A percentile compares a stretch with the other conserved stretches of the same genome.
Conservation (phyloP, 163 green algal species). For the Scenedesmus sp. region DNA sequence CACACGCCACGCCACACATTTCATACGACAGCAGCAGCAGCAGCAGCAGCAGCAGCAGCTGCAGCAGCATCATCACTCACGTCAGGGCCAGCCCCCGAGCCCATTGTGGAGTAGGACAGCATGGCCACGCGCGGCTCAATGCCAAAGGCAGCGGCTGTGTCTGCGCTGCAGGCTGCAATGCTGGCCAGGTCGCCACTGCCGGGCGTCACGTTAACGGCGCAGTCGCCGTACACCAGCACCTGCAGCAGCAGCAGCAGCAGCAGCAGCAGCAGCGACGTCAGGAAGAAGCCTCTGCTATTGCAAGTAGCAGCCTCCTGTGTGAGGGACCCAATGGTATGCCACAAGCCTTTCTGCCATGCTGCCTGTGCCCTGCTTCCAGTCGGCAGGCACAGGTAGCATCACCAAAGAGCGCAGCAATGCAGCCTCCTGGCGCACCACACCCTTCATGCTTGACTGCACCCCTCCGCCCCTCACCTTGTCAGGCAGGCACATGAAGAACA, state of each 20-base stretch:
- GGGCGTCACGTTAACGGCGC: slow-evolving; percentile 90
- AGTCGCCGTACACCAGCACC: slow-evolving; percentile 94
- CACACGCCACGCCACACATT: background rate
- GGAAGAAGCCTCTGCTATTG: background rate
- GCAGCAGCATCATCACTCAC: slow-evolving; percentile 38
- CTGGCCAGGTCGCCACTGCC: slow-evolving; percentile 80
- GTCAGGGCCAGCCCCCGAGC: slow-evolving; percentile 80
- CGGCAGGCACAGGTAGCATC: background rate
- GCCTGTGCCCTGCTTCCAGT: background rate
- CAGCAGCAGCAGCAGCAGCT: no score
- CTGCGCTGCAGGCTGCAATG: slow-evolving; percentile 74
- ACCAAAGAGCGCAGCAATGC: background rate
- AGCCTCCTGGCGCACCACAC: background rate
- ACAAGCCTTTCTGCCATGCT: background rate
- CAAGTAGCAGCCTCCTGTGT: background rate
- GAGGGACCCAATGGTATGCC: no score
- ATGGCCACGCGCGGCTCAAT: slow-evolving; percentile 90
- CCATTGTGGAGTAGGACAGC: slow-evolving; percentile 92
- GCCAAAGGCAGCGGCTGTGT: slow-evolving; percentile 87
- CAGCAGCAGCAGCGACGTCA: background rate
- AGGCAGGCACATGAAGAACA: slow-evolving; percentile 98
- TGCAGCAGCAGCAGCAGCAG: slow-evolving; percentile 59
- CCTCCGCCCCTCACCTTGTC: slow-evolving; percentile 69
- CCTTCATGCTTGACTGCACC: background rate
- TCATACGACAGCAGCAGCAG: background rate